These are phyloP conservation scores for Barbarea vulgaris DNA, from an alignment of 345 rosid species.

Conservation along the genomic window DNA sequence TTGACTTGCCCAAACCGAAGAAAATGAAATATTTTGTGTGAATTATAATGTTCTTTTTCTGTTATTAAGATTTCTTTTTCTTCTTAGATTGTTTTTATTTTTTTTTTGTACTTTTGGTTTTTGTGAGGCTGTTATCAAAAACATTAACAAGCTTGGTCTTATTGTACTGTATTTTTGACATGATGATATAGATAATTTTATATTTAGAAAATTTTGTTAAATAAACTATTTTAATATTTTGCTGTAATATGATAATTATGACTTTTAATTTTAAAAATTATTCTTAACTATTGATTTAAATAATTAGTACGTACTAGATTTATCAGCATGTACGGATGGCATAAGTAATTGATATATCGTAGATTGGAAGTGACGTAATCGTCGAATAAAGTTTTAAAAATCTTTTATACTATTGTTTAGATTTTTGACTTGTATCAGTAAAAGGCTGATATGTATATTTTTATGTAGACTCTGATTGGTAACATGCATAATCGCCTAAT, in stretches of 20 bases:
- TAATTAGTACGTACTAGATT: no score
- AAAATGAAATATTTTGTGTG: constrained; percentile 28
- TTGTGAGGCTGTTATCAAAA: constrained; percentile 22
- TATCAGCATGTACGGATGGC: no score
- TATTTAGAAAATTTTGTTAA: background rate
- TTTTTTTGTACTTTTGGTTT: background rate
- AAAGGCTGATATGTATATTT: no score
- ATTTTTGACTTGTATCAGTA: no score
- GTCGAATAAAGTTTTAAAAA: no score
- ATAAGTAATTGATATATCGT: no score
- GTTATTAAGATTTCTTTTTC: constrained; percentile 12
- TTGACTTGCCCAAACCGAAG: constrained; percentile 32
- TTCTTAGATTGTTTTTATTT: background rate
- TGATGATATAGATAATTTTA: constrained; percentile 10
- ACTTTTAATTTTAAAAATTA: background rate
- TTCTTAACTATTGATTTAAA: background rate
- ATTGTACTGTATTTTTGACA: constrained; percentile 30
- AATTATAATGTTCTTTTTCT: constrained; percentile 28
- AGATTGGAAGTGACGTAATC: no score
- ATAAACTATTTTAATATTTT: background rate
- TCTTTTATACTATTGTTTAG: no score
- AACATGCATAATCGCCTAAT: no score
- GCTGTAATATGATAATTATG: no score
- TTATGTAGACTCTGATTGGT: no score
- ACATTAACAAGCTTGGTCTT: constrained; percentile 7